A percentile compares a stretch with the other conserved stretches of the same genome.
These are phyloP conservation scores for Rhizophagus sp. DNA, from an alignment of 192 early-diverging fungal species.

Conservation along the genomic window DNA sequence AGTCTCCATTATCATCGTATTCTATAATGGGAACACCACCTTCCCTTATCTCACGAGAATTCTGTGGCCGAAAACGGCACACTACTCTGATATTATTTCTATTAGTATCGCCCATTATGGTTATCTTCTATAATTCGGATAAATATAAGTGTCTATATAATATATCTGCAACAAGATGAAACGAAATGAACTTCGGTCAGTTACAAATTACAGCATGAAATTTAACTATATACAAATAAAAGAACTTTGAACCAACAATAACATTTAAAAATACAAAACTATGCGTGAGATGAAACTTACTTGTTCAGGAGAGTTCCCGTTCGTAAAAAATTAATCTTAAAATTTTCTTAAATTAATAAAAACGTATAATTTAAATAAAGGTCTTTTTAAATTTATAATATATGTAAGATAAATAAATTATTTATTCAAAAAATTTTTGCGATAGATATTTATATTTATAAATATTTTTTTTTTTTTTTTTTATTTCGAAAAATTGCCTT, in stretches of 20 bases:
- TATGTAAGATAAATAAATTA: background rate
- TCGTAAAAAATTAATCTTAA: constrained; percentile 5
- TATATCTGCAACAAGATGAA: background rate
- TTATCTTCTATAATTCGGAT: background rate
- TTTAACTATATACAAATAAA: background rate
- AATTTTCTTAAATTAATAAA: background rate
- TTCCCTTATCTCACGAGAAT: constrained; percentile 85
- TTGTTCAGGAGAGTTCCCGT: background rate
- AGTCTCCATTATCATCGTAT: constrained; percentile 71
- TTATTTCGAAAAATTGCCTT: constrained; percentile 1
- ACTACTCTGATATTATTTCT: constrained; percentile 94
- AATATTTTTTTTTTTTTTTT: background rate
- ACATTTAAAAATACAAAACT: background rate
- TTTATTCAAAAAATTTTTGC: background rate
- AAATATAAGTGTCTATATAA: background rate
- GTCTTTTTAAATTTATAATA: background rate
- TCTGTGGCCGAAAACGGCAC: constrained; percentile 96
- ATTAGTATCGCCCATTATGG: background rate
- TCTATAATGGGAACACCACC: constrained; percentile 86
- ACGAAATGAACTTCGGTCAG: background rate
- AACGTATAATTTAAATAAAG: background rate
- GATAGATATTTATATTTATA: background rate
- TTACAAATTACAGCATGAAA: background rate
- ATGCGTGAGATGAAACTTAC: constrained; percentile 3
- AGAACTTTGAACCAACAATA: background rate